Evolutionary conservation across 2,329 filamentous ascomycete genomes (phyloP).

Genomic region (Tricladium varicosporioides): DNA sequence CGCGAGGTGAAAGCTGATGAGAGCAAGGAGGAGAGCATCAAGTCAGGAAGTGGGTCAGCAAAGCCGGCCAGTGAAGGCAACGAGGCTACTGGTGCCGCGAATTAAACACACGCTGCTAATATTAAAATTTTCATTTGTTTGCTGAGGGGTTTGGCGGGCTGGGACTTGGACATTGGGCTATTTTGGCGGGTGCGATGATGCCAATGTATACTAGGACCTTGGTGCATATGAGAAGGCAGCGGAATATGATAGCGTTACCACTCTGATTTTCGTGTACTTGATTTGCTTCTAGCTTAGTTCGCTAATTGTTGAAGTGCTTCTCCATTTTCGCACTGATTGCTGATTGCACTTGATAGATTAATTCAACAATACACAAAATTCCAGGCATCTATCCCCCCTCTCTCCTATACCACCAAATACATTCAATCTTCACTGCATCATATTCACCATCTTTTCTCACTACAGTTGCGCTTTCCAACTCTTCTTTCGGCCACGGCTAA

Average conservation of each 20-base stretch:
- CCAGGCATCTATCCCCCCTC: too few species aligned
- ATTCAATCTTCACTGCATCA: too few species aligned
- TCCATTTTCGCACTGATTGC: too few species aligned
- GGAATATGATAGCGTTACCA: background rate
- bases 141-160: conserved; percentile 3
- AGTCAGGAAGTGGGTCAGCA: conserved; percentile 39
- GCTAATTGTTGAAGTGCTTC: too few species aligned
- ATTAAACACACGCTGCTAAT: conserved; percentile 1
- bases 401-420: too few species aligned
- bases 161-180: background rate
- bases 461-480: too few species aligned
- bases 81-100: conserved; percentile 44
- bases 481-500: too few species aligned
- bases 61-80: conserved; percentile 64
- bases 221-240: background rate
- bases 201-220: background rate
- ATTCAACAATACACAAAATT: too few species aligned
- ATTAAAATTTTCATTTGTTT: conserved; percentile 22
- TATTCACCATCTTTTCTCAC: too few species aligned
- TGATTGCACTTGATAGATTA: too few species aligned
- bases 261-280: background rate
- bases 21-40: conserved; percentile 57
- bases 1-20: conserved; percentile 47
- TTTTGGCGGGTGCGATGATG: background rate
- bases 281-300: too few species aligned